These are phyloP conservation scores for Cladophialophora chaetospira DNA, from an alignment of 2,329 filamentous ascomycete genomes.

Conservation along the genomic window DNA sequence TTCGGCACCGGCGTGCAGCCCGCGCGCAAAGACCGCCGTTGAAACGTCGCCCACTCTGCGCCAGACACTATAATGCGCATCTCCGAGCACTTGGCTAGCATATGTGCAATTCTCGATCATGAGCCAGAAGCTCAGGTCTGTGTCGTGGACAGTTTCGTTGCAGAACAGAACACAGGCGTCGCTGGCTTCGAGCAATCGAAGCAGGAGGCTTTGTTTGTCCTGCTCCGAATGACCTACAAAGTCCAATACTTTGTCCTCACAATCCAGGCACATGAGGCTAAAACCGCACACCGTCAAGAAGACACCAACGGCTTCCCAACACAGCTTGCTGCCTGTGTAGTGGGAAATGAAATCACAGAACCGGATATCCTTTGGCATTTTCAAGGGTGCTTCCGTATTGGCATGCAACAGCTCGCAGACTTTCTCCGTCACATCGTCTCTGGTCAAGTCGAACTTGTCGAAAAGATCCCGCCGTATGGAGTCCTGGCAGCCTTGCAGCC, in stretches of 20 bases:
- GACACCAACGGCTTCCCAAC: conserved; percentile 47
- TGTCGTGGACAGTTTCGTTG: not conserved
- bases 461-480: not conserved
- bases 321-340: conserved; percentile 32
- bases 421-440: not conserved
- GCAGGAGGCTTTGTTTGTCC: conserved; percentile 37
- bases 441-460: not conserved
- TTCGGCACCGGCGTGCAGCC: conserved; percentile 48
- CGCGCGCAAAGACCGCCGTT: conserved; percentile 51
- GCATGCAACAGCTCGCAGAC: not conserved
- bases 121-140: conserved; percentile 37
- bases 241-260: conserved; percentile 33
- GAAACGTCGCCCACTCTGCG: conserved; percentile 50
- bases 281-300: conserved; percentile 43
- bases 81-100: conserved; percentile 1
- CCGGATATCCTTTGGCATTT: not conserved
- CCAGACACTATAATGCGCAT: conserved; percentile 52
- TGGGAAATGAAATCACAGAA: conserved; percentile 16
- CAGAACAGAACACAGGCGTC: conserved; percentile 24
- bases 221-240: conserved; percentile 34
- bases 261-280: conserved; percentile 39
- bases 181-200: conserved; percentile 40
- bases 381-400: not conserved
- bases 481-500: not conserved
- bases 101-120: conserved; percentile 37